A percentile compares a stretch with the other conserved stretches of the same genome.
These are phyloP conservation scores for Cystofilobasidium capitatum DNA, from an alignment of 768 basidiomycete genomes.

Conservation along the genomic window DNA sequence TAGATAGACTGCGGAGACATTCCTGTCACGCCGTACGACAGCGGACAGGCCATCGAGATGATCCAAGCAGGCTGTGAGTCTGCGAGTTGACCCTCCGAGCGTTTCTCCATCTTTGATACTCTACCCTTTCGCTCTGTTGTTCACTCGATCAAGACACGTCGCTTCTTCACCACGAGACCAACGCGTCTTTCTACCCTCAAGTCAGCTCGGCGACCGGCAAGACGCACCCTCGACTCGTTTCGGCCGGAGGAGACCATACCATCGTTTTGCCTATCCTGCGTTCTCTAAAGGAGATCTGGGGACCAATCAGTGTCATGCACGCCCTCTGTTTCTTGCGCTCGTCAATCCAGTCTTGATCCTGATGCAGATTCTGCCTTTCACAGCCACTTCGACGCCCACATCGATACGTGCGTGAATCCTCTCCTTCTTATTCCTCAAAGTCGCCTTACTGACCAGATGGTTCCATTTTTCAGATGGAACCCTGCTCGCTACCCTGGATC, in stretches of 20 bases:
- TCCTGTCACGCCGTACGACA: conserved; percentile 70
- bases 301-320: conserved; percentile 51
- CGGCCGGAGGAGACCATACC: conserved; percentile 51
- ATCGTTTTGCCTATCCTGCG: conserved; percentile 67
- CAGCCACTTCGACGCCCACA: conserved; percentile 69
- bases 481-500: conserved; percentile 44
- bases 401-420: conserved; percentile 54
- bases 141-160: conserved; percentile 1
- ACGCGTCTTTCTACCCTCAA: conserved; percentile 6
- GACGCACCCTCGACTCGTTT: conserved; percentile 62
- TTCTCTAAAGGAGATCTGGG: conserved; percentile 66
- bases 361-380: not conserved
- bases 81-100: no score
- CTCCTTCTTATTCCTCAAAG: not conserved
- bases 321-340: conserved; percentile 37
- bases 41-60: conserved; percentile 70
- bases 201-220: conserved; percentile 41
- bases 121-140: not conserved
- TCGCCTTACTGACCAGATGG: not conserved
- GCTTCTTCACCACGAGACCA: conserved; percentile 5
- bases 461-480: conserved; percentile 27
- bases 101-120: not conserved
- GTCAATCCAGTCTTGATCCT: not conserved
- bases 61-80: conserved; percentile 61
- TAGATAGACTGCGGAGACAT: conserved; percentile 45